Evolutionary conservation across 306 rosid genomes (phyloP).

Genomic region (Fagus crenata): DNA sequence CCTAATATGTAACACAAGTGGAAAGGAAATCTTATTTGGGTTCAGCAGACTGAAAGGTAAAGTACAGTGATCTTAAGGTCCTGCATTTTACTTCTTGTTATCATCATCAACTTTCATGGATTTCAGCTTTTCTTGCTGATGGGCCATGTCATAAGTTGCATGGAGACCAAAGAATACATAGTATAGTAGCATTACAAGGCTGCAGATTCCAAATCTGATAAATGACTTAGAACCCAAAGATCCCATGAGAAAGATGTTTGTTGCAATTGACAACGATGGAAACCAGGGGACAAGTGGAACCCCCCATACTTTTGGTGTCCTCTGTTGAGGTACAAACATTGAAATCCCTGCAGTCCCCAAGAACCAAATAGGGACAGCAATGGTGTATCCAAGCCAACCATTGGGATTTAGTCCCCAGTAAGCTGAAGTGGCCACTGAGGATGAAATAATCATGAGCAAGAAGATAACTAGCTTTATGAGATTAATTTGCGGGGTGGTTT

Average conservation of each 20-base stretch:
- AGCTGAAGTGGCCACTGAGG: slow-evolving; percentile 66
- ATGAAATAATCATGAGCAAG: slow-evolving; percentile 57
- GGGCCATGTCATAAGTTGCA: too few relatives aligned
- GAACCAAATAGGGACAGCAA: too few relatives aligned
- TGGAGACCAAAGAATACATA: too few relatives aligned
- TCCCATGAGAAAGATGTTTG: slow-evolving; percentile 73
- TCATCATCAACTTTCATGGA: neutral
- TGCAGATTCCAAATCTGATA: slow-evolving; percentile 63
- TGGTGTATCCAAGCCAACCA: slow-evolving; percentile 28
- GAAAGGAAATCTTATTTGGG: neutral
- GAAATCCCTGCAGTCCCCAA: too few relatives aligned
- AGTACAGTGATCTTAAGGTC: slow-evolving; percentile 33
- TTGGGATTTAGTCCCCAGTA: slow-evolving; percentile 62
- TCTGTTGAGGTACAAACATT: slow-evolving; percentile 38
- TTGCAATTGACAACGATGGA: slow-evolving; percentile 76
- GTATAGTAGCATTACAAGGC: too few relatives aligned
- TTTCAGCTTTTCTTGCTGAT: too few relatives aligned
- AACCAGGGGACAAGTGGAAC: slow-evolving; percentile 87
- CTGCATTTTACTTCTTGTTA: slow-evolving; percentile 36
- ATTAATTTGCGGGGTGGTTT: slow-evolving; percentile 44
- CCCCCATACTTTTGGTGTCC: slow-evolving; percentile 71
- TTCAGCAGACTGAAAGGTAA: neutral
- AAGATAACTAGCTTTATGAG: slow-evolving; percentile 45
- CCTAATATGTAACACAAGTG: neutral
- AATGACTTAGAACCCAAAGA: slow-evolving; percentile 51